Conservation (phyloP, 1,284 basidiomycete species). For the Irpex rosettiformis region DNA sequence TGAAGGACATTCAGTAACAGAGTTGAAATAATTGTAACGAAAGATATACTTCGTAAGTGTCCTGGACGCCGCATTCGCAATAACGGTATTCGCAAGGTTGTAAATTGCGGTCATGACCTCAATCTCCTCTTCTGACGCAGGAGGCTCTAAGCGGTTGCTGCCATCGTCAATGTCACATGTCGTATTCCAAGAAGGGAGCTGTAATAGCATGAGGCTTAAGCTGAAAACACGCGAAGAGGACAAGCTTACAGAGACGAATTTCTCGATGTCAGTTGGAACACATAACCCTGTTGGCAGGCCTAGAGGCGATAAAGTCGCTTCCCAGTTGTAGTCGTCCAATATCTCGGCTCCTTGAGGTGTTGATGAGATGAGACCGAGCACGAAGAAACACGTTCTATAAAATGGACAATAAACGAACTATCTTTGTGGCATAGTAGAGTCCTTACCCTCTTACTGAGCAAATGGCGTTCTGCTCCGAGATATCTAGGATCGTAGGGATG, state of each 20-base stretch:
- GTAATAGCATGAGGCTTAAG: background rate
- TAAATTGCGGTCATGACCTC: constrained; percentile 89
- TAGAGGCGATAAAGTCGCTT: constrained; percentile 84
- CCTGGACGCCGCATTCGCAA: constrained; percentile 90
- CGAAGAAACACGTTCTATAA: constrained; percentile 91
- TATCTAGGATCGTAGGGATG: constrained; percentile 85
- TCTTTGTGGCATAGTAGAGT: background rate
- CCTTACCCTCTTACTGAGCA: constrained; percentile 91
- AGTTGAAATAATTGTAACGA: background rate
- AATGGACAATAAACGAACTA: constrained; percentile 7
- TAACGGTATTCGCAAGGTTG: constrained; percentile 93
- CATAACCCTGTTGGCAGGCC: constrained; percentile 88
- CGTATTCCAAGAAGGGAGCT: constrained; percentile 80
- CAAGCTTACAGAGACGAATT: constrained; percentile 68
- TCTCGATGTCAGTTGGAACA: constrained; percentile 78
- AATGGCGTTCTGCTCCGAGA: constrained; percentile 86
- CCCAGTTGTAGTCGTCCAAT: constrained; percentile 90
- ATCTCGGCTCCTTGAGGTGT: constrained; percentile 77
- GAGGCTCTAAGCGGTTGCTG: constrained; percentile 55
- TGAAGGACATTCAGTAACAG: constrained; percentile 6
- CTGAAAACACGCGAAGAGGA: background rate
- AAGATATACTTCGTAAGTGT: constrained; percentile 73
- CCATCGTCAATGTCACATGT: constrained; percentile 40
- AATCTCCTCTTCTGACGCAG: constrained; percentile 71
- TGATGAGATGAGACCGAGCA: constrained; percentile 80